These are phyloP conservation scores for Cryptosporidium andersoni DNA, from an alignment of 169 alveolate species.

Conservation along the genomic window DNA sequence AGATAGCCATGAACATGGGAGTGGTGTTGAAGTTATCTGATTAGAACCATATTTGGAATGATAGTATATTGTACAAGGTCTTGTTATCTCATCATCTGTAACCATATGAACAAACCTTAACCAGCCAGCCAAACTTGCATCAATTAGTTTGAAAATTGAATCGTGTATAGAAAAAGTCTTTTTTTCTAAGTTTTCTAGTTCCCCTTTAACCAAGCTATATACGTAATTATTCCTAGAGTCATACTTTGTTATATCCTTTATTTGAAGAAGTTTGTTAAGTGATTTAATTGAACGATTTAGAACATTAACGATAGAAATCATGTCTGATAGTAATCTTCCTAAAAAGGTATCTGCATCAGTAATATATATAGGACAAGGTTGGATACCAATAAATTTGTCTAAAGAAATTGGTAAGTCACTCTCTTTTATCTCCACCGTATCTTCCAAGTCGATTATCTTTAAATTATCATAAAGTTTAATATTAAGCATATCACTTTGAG, in stretches of 20 bases:
- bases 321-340: constrained; percentile 5
- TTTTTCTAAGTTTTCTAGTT: not conserved
- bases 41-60: constrained; percentile 20
- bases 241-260: not conserved
- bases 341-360: constrained; percentile 54
- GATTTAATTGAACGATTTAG: not conserved
- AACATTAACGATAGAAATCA: constrained; percentile 21
- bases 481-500: constrained; percentile 27
- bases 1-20: constrained; percentile 69
- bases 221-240: not conserved
- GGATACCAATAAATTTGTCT: constrained; percentile 45
- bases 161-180: constrained; percentile 1
- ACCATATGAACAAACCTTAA: constrained; percentile 1
- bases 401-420: constrained; percentile 57
- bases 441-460: constrained; percentile 54
- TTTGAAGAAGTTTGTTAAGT: constrained; percentile 15
- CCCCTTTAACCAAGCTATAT: constrained; percentile 20
- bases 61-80: constrained; percentile 46
- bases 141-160: not conserved
- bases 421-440: constrained; percentile 33
- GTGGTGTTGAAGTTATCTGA: not conserved
- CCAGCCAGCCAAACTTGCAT: constrained; percentile 18
- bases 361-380: constrained; percentile 55
- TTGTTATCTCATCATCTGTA: constrained; percentile 23
- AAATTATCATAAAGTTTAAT: constrained; percentile 22